Evolutionary conservation across 1,284 basidiomycete genomes (phyloP), one percentile per base, ranked within the genome.

Genomic region (Malassezia yamatoensis): DNA sequence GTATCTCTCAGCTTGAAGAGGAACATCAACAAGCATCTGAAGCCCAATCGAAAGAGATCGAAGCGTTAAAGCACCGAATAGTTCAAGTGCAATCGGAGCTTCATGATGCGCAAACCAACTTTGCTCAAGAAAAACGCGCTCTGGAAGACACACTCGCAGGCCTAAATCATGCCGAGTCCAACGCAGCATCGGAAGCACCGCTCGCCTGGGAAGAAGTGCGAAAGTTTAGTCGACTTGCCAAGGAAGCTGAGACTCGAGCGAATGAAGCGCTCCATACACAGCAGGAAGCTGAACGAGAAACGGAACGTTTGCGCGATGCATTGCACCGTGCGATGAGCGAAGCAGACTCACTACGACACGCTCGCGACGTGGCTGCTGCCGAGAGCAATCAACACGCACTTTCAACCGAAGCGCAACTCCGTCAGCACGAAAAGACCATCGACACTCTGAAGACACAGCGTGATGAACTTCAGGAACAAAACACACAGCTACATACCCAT

Each of bases 401-500:
- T 32, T 90, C 87, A 73, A 90, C 88, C 88, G 80, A 79, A 38
- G 81, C 83, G 55, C 86, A 90, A 74, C 84, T 82, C 58, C 82
- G 83, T 13, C 79, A 83, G 9, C 78, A 90, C 12, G 83, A 87
- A 63, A 85, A 86, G 68, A 87, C 90, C 73, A 77, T 87, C 10
- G 70, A 80, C 1, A 85, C 87, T 63, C 78, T 90, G 45, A 83
- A 82, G 51, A 75, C 80, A 51, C 80, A 87, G 24, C 83, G 80
- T 69, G 83, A 85, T 65, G 88, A 88, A 65, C 79, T 93, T 16
- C 78, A 80, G 2, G 78, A 83, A 24, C 89, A 91, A 71, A 93
- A 91, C 70, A 75, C 79, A 8, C 78, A 86, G 15, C 80, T 93
- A 10, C 88, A 90, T 68, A 81, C 85, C 57, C 88, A 90, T 67